phyloP scores from a whole-genome alignment of 129 eudicot genomes.

The Flaveria sonorensis region DNA sequence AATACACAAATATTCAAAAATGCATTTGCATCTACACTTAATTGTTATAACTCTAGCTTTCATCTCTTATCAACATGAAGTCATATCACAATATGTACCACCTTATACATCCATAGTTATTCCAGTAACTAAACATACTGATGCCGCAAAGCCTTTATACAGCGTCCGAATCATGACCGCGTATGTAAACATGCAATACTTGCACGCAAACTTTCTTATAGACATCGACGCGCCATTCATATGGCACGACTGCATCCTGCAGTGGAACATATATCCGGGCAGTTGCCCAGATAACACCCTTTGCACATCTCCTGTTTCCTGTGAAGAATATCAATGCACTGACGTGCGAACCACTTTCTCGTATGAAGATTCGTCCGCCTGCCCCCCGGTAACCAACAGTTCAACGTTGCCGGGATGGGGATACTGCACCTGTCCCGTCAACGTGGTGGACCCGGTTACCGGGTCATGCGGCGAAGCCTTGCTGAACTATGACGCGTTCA shows the following conservation, averaged over 20 bases:
- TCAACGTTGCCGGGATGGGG: conserved; percentile 20
- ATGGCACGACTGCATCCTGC: conserved; percentile 44
- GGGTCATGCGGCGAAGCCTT: conserved; percentile 34
- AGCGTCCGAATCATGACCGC: conserved; percentile 34
- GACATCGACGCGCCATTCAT: conserved; percentile 47
- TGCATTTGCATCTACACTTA: conserved; percentile 22
- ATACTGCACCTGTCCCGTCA: conserved; percentile 35
- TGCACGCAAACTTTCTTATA: conserved; percentile 32
- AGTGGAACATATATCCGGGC: conserved; percentile 30
- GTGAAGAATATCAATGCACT: conserved; percentile 37
- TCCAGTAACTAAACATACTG: conserved; percentile 38
- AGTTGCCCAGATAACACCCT: conserved; percentile 22
- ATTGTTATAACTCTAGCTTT: conserved; percentile 16
- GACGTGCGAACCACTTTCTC: conserved; percentile 34
- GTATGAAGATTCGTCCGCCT: conserved; percentile 16
- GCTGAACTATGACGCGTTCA: conserved; percentile 32
- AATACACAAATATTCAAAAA: conserved; percentile 5
- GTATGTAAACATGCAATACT: neutral
- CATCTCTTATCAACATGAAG: conserved; percentile 21
- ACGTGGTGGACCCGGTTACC: conserved; percentile 44
- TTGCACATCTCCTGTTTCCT: conserved; percentile 26
- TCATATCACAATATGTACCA: conserved; percentile 29
- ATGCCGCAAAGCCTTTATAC: conserved; percentile 37
- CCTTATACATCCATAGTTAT: conserved; percentile 41
- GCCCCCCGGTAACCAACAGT: conserved; percentile 18